Conservation (phyloP, 306 rosid genomes). For the Corylus avellana region DNA sequence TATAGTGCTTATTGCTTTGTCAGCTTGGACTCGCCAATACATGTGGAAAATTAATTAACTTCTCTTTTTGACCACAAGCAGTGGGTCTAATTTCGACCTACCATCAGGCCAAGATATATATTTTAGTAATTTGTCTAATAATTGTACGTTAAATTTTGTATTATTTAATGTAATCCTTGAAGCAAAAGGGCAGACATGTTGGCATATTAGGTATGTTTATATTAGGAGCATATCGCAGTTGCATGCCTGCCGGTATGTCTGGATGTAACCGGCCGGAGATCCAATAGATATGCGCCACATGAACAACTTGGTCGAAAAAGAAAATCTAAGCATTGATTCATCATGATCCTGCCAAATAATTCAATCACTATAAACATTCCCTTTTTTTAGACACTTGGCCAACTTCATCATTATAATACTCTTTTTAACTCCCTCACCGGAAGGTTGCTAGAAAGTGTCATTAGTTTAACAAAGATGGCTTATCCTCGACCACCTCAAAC, state of each 20-base stretch:
- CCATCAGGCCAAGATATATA: background rate
- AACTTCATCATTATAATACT: background rate
- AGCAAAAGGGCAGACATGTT: background rate
- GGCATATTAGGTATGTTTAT: background rate
- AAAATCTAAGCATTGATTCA: background rate
- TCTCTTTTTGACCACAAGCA: background rate
- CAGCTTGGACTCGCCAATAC: background rate
- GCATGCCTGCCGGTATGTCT: background rate
- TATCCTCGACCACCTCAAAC: too few species aligned
- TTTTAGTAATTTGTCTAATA: too few species aligned
- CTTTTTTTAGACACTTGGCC: background rate
- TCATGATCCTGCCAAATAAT: background rate
- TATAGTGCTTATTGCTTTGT: background rate
- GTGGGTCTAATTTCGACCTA: background rate
- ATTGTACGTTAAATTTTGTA: background rate
- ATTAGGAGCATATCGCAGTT: background rate
- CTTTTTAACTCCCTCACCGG: too few species aligned
- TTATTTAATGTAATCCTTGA: conserved; percentile 3
- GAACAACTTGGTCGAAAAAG: background rate
- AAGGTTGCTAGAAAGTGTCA: background rate
- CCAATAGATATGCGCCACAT: background rate
- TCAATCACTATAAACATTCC: background rate
- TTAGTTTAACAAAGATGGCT: too few species aligned
- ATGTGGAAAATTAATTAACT: background rate
- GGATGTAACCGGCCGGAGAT: background rate